phyloP scores from a whole-genome alignment of 371 early-diverging fungal species.

The Conidiobolus incongruus region DNA sequence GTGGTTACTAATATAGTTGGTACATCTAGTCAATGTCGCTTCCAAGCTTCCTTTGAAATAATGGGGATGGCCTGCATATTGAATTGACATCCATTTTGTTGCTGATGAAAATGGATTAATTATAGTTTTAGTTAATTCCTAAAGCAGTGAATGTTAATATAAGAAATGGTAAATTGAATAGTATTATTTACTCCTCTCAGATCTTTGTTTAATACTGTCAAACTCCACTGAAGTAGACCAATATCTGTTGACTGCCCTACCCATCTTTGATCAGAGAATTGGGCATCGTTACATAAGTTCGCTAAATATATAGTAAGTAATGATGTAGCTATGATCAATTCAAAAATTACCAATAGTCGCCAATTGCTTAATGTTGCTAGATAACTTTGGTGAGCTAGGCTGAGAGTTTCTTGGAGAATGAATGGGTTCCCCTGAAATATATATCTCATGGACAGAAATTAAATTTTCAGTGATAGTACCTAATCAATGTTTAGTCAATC shows the following conservation, averaged over 20 bases:
- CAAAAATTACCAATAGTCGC: background rate
- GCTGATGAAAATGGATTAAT: constrained; percentile 82
- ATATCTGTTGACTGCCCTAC: constrained; percentile 75
- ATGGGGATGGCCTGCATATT: constrained; percentile 11
- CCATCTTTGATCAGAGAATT: constrained; percentile 28
- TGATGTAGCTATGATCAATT: background rate
- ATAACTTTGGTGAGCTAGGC: background rate
- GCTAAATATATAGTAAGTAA: too few relatives aligned
- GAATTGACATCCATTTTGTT: constrained; percentile 72
- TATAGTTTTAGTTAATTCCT: background rate
- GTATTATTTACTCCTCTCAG: background rate
- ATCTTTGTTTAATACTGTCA: background rate
- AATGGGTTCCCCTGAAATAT: constrained; percentile 17
- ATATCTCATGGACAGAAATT: constrained; percentile 35
- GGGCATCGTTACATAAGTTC: constrained; percentile 56
- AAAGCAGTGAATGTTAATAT: constrained; percentile 15
- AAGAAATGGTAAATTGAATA: background rate
- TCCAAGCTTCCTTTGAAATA: background rate
- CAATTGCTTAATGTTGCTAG: background rate
- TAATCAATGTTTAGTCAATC: constrained; percentile 6
- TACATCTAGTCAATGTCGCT: constrained; percentile 22
- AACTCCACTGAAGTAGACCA: constrained; percentile 50
- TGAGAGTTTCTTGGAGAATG: background rate
- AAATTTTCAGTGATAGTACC: constrained; percentile 37
- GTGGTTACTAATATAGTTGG: constrained; percentile 43